Evolutionary conservation across 176 grass and related monocot species (phyloP).

Genomic region (Musa itinerans): DNA sequence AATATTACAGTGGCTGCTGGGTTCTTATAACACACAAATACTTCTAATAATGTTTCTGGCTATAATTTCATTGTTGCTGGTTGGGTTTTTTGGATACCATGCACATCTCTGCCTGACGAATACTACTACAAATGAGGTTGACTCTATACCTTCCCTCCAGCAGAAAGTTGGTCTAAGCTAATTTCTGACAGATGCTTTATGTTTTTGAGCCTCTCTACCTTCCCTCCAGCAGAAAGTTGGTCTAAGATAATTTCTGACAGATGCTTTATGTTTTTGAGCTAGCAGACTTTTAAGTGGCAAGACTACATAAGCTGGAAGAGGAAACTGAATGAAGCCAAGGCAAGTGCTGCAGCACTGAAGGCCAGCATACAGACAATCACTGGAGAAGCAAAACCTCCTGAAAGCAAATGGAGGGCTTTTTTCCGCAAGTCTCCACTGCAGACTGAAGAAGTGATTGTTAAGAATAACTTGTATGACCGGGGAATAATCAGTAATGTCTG

Average conservation of each 20-base stretch:
- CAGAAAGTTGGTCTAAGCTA: conserved; percentile 1
- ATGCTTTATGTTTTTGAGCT: neutral
- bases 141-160: neutral
- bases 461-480: conserved; percentile 73
- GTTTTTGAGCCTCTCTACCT: neutral
- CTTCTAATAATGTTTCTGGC: conserved; percentile 78
- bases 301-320: conserved; percentile 88
- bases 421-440: conserved; percentile 34
- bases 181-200: neutral
- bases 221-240: neutral
- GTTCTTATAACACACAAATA: conserved; percentile 86
- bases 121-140: conserved; percentile 89
- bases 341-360: conserved; percentile 40
- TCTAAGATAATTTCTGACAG: neutral
- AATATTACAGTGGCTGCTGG: conserved; percentile 73
- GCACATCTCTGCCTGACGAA: conserved; percentile 77
- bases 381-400: conserved; percentile 18
- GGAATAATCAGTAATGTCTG: conserved; percentile 64
- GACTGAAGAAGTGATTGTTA: conserved; percentile 40
- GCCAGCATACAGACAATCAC: conserved; percentile 28
- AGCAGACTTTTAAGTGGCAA: conserved; percentile 98
- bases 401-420: conserved; percentile 69
- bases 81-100: conserved; percentile 87
- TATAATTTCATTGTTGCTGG: conserved; percentile 77
- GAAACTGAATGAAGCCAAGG: conserved; percentile 58